A percentile compares a stretch with the other conserved stretches of the same genome.
Conservation (phyloP, 1,284 basidiomycete genomes). For the Volvariella surrecta region DNA sequence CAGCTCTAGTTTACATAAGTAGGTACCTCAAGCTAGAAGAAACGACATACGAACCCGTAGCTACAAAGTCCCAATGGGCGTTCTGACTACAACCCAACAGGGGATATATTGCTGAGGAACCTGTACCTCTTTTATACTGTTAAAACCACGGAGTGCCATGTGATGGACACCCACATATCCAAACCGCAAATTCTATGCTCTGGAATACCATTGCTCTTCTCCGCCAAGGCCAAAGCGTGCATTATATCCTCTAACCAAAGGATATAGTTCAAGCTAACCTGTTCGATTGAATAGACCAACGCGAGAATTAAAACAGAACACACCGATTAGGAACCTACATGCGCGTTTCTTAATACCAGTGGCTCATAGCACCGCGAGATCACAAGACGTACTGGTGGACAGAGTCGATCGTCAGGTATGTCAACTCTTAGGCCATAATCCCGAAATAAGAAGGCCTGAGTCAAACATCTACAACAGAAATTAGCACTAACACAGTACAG, state of each 20-base stretch:
- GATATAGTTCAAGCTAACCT: conserved; percentile 62
- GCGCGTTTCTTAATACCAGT: conserved; percentile 3
- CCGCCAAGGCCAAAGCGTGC: conserved; percentile 10
- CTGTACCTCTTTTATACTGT: conserved; percentile 66
- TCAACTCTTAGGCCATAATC: conserved; percentile 64
- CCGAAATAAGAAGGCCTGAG: conserved; percentile 63
- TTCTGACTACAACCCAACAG: conserved; percentile 60
- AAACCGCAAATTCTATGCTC: conserved; percentile 30
- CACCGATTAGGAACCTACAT: conserved; percentile 65
- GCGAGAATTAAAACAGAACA: too few species aligned
- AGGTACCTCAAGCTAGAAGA: neutral
- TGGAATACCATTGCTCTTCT: conserved; percentile 7
- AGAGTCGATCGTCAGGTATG: conserved; percentile 67
- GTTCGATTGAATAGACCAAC: neutral
- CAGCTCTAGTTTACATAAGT: conserved; percentile 40
- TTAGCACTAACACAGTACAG: too few species aligned
- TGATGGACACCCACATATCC: conserved; percentile 37
- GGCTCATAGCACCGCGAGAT: neutral
- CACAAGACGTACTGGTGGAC: conserved; percentile 63
- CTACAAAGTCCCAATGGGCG: conserved; percentile 50
- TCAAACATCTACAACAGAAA: conserved; percentile 50
- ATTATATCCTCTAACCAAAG: conserved; percentile 63
- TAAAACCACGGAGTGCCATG: neutral
- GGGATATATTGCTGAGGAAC: conserved; percentile 86
- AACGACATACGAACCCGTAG: conserved; percentile 48